phyloP scores from a whole-genome alignment of 2,329 filamentous ascomycete species.

The Bipolaris gigantea region DNA sequence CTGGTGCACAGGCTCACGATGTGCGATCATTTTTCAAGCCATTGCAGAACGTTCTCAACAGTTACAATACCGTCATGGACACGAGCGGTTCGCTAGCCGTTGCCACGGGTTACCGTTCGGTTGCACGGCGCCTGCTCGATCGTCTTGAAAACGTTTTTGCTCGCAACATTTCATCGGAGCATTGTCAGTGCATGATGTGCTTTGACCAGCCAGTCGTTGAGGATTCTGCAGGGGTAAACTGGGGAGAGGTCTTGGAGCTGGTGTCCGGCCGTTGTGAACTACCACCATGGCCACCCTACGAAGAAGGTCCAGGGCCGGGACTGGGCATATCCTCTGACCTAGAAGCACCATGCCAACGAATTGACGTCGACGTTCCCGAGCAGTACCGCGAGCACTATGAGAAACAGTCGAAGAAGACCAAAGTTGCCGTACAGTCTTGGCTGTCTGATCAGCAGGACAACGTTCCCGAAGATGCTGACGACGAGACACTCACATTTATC shows the following conservation, averaged over 20 bases:
- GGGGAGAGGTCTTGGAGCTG: constrained; percentile 93
- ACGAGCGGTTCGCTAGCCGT: constrained; percentile 90
- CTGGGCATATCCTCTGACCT: constrained; percentile 56
- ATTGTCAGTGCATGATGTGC: constrained; percentile 87
- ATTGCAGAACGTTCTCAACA: constrained; percentile 79
- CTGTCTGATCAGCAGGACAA: constrained; percentile 76
- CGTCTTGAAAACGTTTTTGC: constrained; percentile 93
- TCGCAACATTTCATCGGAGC: constrained; percentile 81
- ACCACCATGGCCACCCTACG: constrained; percentile 86
- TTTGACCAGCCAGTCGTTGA: constrained; percentile 50
- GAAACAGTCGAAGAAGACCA: constrained; percentile 88
- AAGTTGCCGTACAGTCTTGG: constrained; percentile 89
- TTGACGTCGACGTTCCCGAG: constrained; percentile 92
- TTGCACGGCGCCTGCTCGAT: constrained; percentile 87
- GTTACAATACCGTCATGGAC: constrained; percentile 78
- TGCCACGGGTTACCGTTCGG: constrained; percentile 90
- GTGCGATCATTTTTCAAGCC: constrained; percentile 78
- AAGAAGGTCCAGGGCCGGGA: constrained; percentile 54
- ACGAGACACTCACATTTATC: constrained; percentile 90
- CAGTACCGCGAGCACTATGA: constrained; percentile 92
- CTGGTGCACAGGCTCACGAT: constrained; percentile 52
- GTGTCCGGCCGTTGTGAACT: constrained; percentile 86
- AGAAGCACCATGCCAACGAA: constrained; percentile 68
- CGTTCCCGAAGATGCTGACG: constrained; percentile 85
- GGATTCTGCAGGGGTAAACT: constrained; percentile 72